Evolutionary conservation across 2,329 filamentous ascomycete species (phyloP), one percentile per base, ranked within the genome.

Genomic region (Pseudodiploospora longispora): DNA sequence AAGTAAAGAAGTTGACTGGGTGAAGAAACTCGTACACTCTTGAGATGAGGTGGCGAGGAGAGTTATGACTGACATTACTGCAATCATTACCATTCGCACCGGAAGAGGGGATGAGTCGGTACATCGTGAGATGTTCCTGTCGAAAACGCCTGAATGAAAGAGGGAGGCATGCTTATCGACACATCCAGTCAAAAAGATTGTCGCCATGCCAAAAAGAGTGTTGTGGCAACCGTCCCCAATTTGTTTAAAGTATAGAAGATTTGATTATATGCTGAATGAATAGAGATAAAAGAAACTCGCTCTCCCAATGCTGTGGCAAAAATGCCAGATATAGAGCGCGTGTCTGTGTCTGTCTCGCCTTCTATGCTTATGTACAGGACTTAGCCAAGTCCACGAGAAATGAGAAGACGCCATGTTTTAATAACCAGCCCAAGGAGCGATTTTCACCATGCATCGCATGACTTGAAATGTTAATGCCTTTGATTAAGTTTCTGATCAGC

Each of bases 291-390:
- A 44, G 35, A 19, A 54, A 53, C 37, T 41, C 60, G 59, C 56
- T 57, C 61, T 30, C 64, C 64, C 64, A 65, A 71, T 71, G 70
- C 19, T 19, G 19, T 19, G 19, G 19, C 69, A 67, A 64, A 68
- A 69, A 68, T 69, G 69, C 64, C 65, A 69, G 62, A 68, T 63
- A 65, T 59, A 34, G 9, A 9, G 12, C 12, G 32, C 32, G 32
- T 19, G 19, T 19, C 19, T 19, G 19, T 19, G 19, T 19, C 19
- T 19, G 19, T 19, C 19, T 19, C 19, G 19, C 19, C 19, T 19
- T 19, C 19, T 19, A 19, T 55, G 53, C 54, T 50, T 62, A 63
- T 66, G 58, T 65, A 61, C 61, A 49, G 51, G 53, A 53, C 52
- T 52, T 47, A 52, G 51, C 48, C 50, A 49, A 56, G 59, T 56